These are phyloP conservation scores for Leishmania lainsoni DNA, from an alignment of 208 protist genomes.

Conservation along the genomic window DNA sequence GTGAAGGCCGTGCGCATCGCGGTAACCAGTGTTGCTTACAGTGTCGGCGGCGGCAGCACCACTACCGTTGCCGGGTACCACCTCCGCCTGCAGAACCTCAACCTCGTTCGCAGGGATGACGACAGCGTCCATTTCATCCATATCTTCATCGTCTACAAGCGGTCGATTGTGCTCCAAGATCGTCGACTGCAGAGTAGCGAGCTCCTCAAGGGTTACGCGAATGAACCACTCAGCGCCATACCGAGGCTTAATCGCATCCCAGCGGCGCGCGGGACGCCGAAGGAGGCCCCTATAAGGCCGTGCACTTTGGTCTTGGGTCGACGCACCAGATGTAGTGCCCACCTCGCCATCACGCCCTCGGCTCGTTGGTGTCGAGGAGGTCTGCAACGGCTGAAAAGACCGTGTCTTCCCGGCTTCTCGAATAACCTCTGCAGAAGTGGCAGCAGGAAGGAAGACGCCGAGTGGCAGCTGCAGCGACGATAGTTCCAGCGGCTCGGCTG, in stretches of 20 bases:
- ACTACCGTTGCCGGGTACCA: not conserved
- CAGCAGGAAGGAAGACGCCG: conserved; percentile 3
- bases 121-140: conserved; percentile 26
- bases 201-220: conserved; percentile 33
- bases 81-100: conserved; percentile 46
- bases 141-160: conserved; percentile 17
- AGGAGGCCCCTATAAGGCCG: not conserved
- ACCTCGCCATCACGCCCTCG: not conserved
- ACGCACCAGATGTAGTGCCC: not conserved
- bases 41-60: not conserved
- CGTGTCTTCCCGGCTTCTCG: not conserved
- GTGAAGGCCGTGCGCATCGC: not conserved
- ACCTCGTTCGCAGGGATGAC: conserved; percentile 49
- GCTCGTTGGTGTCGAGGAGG: not conserved
- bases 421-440: conserved; percentile 1
- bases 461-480: not conserved
- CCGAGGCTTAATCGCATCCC: conserved; percentile 15
- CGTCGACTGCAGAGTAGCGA: conserved; percentile 41
- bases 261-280: conserved; percentile 1
- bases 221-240: conserved; percentile 53
- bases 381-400: conserved; percentile 2
- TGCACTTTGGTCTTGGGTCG: not conserved
- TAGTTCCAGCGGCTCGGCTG: conserved; percentile 39
- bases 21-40: not conserved
- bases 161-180: conserved; percentile 41